A percentile compares a stretch with the other conserved stretches of the same genome.
Conservation (phyloP, 2,329 filamentous ascomycete genomes). For the Phyllosticta capitalensis region DNA sequence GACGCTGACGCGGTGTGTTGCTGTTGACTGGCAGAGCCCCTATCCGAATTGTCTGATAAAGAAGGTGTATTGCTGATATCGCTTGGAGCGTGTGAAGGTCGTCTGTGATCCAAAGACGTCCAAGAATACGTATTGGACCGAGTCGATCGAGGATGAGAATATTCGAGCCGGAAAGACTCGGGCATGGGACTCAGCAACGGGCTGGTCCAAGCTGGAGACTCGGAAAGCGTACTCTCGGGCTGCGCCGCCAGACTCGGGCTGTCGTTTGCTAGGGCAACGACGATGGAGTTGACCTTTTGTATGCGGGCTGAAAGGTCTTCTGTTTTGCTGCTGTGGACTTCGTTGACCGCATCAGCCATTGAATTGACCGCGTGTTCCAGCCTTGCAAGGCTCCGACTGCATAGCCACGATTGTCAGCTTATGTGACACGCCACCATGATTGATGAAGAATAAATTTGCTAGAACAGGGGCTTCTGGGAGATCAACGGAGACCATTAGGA, state of each 20-base stretch:
- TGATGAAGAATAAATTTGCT: not conserved
- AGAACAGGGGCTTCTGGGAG: no score
- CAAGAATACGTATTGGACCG: not conserved
- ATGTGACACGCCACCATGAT: not conserved
- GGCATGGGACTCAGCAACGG: slow-evolving; percentile 4
- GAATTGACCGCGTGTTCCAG: slow-evolving; percentile 22
- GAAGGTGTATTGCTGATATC: slow-evolving; percentile 5
- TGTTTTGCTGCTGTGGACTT: slow-evolving; percentile 17
- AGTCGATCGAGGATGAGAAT: not conserved
- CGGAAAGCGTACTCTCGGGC: slow-evolving; percentile 3
- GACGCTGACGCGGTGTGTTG: not conserved
- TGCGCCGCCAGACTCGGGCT: slow-evolving; percentile 10
- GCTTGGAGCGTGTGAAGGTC: not conserved
- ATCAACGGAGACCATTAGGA: no score
- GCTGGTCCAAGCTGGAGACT: slow-evolving; percentile 1
- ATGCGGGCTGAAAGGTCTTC: slow-evolving; percentile 20
- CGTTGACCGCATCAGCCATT: slow-evolving; percentile 25
- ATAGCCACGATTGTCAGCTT: not conserved
- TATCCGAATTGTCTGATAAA: slow-evolving; percentile 5
- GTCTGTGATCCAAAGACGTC: not conserved
- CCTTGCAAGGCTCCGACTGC: slow-evolving; percentile 8
- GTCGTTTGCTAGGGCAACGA: slow-evolving; percentile 18
- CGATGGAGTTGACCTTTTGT: slow-evolving; percentile 23
- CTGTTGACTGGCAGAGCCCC: not conserved
- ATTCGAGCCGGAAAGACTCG: slow-evolving; percentile 3